phyloP scores from a whole-genome alignment of 148 eudicot genomes.

The Fagopyrum homotropicum region DNA sequence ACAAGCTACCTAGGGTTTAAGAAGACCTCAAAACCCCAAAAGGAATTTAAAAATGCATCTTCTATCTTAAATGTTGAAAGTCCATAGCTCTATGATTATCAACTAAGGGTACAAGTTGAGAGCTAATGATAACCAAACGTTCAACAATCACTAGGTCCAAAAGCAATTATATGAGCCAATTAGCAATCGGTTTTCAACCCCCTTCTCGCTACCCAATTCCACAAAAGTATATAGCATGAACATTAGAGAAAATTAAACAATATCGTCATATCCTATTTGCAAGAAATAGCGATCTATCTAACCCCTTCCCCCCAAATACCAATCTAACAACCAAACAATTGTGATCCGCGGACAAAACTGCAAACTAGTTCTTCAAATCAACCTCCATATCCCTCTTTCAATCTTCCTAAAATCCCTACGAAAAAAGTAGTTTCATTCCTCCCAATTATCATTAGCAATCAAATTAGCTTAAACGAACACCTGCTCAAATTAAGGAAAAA shows the following conservation, averaged over 20 bases:
- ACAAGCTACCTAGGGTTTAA: neutral
- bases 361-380: neutral
- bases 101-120: neutral
- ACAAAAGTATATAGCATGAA: no score
- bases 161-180: no score
- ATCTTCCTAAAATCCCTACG: neutral
- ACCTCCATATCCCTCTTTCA: neutral
- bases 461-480: neutral
- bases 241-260: no score
- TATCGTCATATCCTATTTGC: no score
- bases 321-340: no score
- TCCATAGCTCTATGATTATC: neutral
- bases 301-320: no score
- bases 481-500: neutral
- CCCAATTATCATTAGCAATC: neutral
- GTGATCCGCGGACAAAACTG: no score
- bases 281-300: no score
- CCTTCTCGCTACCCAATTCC: no score
- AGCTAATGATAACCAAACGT: no score
- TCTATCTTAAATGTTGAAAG: neutral
- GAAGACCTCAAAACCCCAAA: conserved; percentile 2
- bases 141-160: no score
- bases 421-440: neutral
- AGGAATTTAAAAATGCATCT: neutral
- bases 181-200: no score